Evolutionary conservation across 2,329 filamentous ascomycete species (phyloP), one percentile per base, ranked within the genome.

Genomic region (Xenoacremonium recifei): DNA sequence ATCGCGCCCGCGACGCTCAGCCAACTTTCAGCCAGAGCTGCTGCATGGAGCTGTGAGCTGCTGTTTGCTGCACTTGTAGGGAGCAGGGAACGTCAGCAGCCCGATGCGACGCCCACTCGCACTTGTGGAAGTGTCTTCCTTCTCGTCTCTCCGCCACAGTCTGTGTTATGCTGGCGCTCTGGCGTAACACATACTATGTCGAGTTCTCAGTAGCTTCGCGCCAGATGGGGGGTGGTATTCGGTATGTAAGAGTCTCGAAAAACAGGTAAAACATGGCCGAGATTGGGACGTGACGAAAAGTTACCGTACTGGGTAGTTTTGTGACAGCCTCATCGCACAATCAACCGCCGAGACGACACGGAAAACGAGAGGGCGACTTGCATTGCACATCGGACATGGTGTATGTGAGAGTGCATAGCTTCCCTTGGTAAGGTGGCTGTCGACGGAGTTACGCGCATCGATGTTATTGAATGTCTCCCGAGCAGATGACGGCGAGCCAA

Each of bases 211-310:
- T 27, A 27, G 23, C 23, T 27, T 27, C 23, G 23, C 23, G 23
- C 23, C 23, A 13, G 23, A 27, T 27, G 29, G 35, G 32, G 37
- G 27, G 40, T 41, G 41, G 37, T 34, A 37, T 37, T 25, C 29
- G 50, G 46, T 45, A 43, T 45, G 49, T 39, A 47, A 34, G 23
- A 27, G 23, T 43, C 29, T 44, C 32, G 46, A 52, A 42, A 48
- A 37, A 43, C 18, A 53, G 42, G 54, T 56, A 46, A 52, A 57
- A 54, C 50, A 47, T 36, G 42, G 40, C 54, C 48, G 48, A 54
- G 40, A 57, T 54, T 57, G 48, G 54, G 46, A 56, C 54, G 39
- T 42, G 21, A 50, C 37, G 13, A 9, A 27, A 7, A 27, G 23
- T 9, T 9, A 27, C 23, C 23, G 9, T 7, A 7, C n/a, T n/a